Evolutionary conservation across 768 basidiomycete genomes (phyloP), one percentile per base, ranked within the genome.

Genomic region (Boletus subparvulus): DNA sequence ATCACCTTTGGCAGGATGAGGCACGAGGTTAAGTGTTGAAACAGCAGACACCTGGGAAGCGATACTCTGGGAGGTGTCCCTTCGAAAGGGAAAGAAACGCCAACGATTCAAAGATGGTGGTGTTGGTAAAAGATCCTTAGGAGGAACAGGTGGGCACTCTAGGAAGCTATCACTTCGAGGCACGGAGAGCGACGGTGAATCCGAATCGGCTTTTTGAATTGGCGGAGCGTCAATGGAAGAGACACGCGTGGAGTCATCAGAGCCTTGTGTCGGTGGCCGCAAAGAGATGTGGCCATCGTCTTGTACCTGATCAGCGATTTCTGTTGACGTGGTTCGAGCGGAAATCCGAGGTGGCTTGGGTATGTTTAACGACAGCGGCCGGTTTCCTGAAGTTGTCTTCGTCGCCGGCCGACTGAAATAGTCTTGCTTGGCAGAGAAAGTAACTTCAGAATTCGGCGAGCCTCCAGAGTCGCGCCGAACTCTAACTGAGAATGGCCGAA

Each of bases 1-100:
- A 45, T 93, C 90, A 3, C 92, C 92, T 60, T 76, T 83, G 36
- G 74, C 65, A 42, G 77, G 81, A 3, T 65, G 65, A 16, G 74
- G 61, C 10, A 61, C 57, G 11, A 58, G 50, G 3, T 60, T 54
- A 14, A 66, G 53, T 12, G 65, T 61, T 2, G 69, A 61, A 17
- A 60, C 49, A 33, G 60, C 35, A 5, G 65, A 64, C 47, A 66
- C 68, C 54, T 64, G 69, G 33, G 68, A 61, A 39, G 63, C 35
- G 50, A 67, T 54, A 42, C 70, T 66, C 33, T 74, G 60, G 57
- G 71, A 52, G 9, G 69, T 67, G 53, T 77, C 75, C 33, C 60
- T 79, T 71, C 64, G 79, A 65, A 64, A 86, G 1, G 81, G 80
- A 6, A 83, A 66, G 60, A 84, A 81, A 37, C 80, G 75, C 82